Percentiles rank a stretch among this genome's conserved stretches.
These are phyloP conservation scores for Tolypocladium amazonense DNA, from an alignment of 2,329 filamentous ascomycete species.

Conservation along the genomic window DNA sequence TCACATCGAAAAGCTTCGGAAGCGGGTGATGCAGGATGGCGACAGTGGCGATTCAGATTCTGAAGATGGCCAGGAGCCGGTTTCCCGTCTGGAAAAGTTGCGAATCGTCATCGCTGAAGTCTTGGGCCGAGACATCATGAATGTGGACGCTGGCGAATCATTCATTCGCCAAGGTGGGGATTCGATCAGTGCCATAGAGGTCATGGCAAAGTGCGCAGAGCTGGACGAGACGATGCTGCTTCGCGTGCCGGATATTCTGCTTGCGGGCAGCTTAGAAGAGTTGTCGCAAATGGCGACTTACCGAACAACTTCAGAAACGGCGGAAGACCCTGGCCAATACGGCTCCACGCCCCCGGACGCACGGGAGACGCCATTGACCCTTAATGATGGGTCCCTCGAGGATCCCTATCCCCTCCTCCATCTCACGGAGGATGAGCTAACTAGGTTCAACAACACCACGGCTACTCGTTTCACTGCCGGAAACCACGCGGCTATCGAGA, in stretches of 20 bases:
- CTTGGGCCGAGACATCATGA: neutral
- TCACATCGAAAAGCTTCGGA: neutral
- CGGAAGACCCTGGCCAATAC: neutral
- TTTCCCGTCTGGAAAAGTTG: neutral
- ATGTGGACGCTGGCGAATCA: neutral
- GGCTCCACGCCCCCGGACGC: neutral
- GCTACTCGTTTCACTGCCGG: neutral
- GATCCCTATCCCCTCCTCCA: neutral
- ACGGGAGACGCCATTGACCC: too few species aligned
- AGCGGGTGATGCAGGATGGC: neutral
- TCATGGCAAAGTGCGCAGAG: neutral
- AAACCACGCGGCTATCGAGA: slow-evolving; percentile 19
- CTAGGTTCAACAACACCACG: neutral
- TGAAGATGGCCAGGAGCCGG: neutral
- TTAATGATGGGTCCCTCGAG: neutral
- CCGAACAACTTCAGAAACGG: neutral
- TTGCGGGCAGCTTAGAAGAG: neutral
- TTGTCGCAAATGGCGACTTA: neutral
- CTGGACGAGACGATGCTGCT: neutral
- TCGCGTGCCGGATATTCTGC: neutral
- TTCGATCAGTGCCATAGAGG: slow-evolving; percentile 33
- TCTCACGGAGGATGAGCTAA: neutral
- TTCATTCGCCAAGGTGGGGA: slow-evolving; percentile 24
- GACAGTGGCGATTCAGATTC: neutral
- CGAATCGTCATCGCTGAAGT: neutral